Percentiles rank a stretch among this genome's conserved stretches.
Evolutionary conservation across 192 early-diverging fungal species (phyloP).

Genomic region (Dissophora ornata): DNA sequence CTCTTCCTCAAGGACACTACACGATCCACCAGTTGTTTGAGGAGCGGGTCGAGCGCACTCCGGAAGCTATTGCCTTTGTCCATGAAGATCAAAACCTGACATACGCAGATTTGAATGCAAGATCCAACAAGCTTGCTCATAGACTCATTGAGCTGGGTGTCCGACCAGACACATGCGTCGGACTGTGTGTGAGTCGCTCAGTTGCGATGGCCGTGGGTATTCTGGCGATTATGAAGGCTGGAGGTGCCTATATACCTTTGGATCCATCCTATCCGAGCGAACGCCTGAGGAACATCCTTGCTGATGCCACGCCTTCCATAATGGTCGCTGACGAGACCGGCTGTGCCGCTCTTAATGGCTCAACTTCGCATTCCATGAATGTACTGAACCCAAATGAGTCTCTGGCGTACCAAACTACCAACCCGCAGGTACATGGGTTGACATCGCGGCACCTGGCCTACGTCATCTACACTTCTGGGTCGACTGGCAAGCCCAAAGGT

Average conservation of each 20-base stretch:
- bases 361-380: background rate
- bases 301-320: slow-evolving; percentile 6
- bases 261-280: slow-evolving; percentile 47
- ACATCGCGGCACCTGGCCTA: slow-evolving; percentile 15
- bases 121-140: slow-evolving; percentile 6
- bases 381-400: background rate
- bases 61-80: slow-evolving; percentile 4
- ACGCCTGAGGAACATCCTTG: slow-evolving; percentile 27
- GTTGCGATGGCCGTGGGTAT: slow-evolving; percentile 15
- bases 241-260: slow-evolving; percentile 45
- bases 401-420: background rate
- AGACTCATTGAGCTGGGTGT: background rate
- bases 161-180: background rate
- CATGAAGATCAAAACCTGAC: slow-evolving; percentile 5
- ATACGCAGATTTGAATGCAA: slow-evolving; percentile 3
- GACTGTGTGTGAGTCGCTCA: background rate
- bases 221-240: slow-evolving; percentile 40
- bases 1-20: background rate
- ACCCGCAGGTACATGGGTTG: background rate
- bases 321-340: slow-evolving; percentile 4
- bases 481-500: slow-evolving; percentile 55
- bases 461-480: slow-evolving; percentile 34
- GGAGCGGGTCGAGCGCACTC: slow-evolving; percentile 3
- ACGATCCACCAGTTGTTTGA: slow-evolving; percentile 12
- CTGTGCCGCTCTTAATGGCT: slow-evolving; percentile 2